Conservation (phyloP, 257 asterid species). For the Gardenia jasminoides region DNA sequence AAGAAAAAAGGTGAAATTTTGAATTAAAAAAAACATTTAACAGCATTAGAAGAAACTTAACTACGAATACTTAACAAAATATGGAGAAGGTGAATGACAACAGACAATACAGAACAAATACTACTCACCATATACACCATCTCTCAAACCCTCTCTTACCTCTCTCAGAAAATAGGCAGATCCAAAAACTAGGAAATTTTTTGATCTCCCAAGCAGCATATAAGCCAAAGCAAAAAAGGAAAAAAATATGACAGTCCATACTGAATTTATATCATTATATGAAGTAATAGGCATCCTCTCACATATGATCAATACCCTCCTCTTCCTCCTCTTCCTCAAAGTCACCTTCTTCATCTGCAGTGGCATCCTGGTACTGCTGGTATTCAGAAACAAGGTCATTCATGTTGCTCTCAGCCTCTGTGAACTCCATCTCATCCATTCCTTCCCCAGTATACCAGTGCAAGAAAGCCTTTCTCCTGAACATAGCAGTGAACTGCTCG, state of each 20-base stretch:
- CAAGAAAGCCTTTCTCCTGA: conserved; percentile 91
- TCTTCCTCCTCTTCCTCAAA: conserved; percentile 71
- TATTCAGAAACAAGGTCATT: conserved; percentile 86
- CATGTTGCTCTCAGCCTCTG: conserved; percentile 89
- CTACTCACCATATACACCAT: conserved; percentile 1
- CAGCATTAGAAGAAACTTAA: background rate
- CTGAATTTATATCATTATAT: background rate
- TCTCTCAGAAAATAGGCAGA: background rate
- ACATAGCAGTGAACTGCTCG: conserved; percentile 93
- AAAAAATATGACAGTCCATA: background rate
- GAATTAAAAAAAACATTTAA: background rate
- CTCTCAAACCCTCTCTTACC: background rate
- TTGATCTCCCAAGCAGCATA: background rate
- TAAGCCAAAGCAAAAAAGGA: background rate
- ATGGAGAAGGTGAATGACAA: background rate
- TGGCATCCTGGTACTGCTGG: conserved; percentile 96
- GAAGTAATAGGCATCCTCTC: background rate
- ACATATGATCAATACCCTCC: conserved; percentile 29
- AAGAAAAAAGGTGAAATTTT: too few relatives aligned
- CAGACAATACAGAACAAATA: conserved; percentile 11
- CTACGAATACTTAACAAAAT: background rate
- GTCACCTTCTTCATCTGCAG: conserved; percentile 80
- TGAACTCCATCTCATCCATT: conserved; percentile 89
- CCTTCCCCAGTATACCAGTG: conserved; percentile 93
- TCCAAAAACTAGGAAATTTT: conserved; percentile 16